Conservation (phyloP, 1,139 yeast genomes). For the Suhomyces guaymorum region DNA sequence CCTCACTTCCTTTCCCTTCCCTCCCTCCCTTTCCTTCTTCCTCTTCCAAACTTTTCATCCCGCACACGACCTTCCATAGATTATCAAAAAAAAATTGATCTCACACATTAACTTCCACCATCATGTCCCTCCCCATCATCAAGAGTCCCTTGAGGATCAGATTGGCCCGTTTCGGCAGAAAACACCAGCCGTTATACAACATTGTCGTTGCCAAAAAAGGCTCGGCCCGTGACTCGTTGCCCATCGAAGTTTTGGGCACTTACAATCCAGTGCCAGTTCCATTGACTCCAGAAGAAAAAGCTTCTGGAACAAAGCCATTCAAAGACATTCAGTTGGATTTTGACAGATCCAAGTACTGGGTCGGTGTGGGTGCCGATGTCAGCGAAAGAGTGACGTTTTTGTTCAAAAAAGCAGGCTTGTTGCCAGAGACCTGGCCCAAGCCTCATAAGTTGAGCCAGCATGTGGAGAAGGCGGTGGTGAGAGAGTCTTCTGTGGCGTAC, state of each 20-base stretch:
- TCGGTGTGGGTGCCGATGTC: conserved; percentile 98
- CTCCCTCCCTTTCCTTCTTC: too few species aligned
- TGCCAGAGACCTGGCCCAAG: conserved; percentile 73
- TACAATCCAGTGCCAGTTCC: conserved; percentile 84
- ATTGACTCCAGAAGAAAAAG: conserved; percentile 57
- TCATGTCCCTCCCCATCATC: conserved; percentile 11
- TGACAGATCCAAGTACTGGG: conserved; percentile 93
- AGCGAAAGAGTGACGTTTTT: conserved; percentile 77
- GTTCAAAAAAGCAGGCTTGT: conserved; percentile 75
- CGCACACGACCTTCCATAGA: conserved; percentile 2
- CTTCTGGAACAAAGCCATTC: conserved; percentile 56
- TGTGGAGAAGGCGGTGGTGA: conserved; percentile 31
- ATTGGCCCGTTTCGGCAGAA: conserved; percentile 90
- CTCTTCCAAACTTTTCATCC: too few species aligned
- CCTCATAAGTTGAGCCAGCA: conserved; percentile 40
- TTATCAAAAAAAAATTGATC: conserved; percentile 6
- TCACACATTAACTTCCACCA: not conserved
- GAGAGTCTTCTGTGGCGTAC: conserved; percentile 26
- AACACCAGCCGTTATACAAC: conserved; percentile 82
- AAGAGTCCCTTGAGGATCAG: conserved; percentile 59
- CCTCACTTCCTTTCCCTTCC: too few species aligned
- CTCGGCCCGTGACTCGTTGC: conserved; percentile 78
- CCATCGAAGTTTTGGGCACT: conserved; percentile 94
- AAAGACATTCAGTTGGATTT: conserved; percentile 86
- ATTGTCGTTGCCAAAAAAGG: conserved; percentile 81